phyloP scores from a whole-genome alignment of 768 basidiomycete genomes.

The Russula compacta region DNA sequence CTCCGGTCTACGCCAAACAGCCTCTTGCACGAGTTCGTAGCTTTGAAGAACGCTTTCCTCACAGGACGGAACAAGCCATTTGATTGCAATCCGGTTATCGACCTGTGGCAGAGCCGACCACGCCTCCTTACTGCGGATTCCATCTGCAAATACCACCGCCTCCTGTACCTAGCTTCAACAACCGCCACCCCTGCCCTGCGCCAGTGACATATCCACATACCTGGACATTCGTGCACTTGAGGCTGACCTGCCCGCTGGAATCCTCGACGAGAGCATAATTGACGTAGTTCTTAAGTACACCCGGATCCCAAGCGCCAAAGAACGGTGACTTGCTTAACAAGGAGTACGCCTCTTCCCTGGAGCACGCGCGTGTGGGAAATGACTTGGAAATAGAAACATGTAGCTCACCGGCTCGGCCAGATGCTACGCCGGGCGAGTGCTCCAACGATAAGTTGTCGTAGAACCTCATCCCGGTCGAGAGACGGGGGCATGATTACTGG shows the following conservation, averaged over 20 bases:
- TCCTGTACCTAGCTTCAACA: constrained; percentile 31
- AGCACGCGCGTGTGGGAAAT: background rate
- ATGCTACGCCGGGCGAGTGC: constrained; percentile 50
- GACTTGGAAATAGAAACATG: background rate
- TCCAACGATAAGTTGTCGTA: constrained; percentile 25
- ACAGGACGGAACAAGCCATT: constrained; percentile 48
- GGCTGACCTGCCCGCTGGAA: constrained; percentile 34
- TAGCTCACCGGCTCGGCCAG: constrained; percentile 52
- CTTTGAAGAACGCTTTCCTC: constrained; percentile 19
- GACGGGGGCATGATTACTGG: constrained; percentile 47
- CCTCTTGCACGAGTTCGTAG: constrained; percentile 13
- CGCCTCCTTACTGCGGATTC: constrained; percentile 29
- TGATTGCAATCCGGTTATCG: constrained; percentile 41
- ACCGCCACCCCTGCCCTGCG: background rate
- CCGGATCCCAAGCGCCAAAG: constrained; percentile 63
- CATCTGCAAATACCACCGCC: constrained; percentile 49
- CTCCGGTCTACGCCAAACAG: constrained; percentile 28
- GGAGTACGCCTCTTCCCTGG: constrained; percentile 51
- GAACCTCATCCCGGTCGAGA: background rate
- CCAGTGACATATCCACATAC: constrained; percentile 14
- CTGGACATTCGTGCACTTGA: constrained; percentile 59
- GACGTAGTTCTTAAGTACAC: constrained; percentile 50
- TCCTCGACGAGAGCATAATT: constrained; percentile 43
- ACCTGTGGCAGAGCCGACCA: constrained; percentile 31
- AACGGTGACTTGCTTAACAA: constrained; percentile 48